Conservation (phyloP, 2,329 filamentous ascomycete species). For the Xylariaceae sp. region DNA sequence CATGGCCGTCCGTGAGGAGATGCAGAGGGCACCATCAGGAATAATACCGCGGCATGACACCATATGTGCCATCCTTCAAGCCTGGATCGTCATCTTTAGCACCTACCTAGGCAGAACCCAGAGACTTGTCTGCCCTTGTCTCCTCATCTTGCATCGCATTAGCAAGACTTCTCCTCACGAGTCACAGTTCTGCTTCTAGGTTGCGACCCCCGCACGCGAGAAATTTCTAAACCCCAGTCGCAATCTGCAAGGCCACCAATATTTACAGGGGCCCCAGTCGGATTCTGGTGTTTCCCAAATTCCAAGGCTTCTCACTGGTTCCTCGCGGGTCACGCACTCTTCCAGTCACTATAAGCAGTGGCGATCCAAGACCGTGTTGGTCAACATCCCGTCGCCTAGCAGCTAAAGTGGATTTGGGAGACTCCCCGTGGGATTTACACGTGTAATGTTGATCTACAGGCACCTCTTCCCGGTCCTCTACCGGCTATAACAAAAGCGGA, state of each 20-base stretch:
- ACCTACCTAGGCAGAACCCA: background rate
- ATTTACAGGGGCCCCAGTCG: constrained; percentile 32
- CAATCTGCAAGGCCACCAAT: constrained; percentile 28
- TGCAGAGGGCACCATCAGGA: constrained; percentile 13
- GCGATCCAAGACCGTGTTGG: constrained; percentile 14
- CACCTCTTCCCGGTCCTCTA: constrained; percentile 1
- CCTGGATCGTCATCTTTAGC: constrained; percentile 20
- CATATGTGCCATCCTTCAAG: constrained; percentile 20
- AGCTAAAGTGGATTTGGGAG: constrained; percentile 11
- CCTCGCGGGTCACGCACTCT: constrained; percentile 36
- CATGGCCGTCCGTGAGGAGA: constrained; percentile 20
- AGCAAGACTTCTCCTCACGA: constrained; percentile 31
- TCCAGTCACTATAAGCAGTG: constrained; percentile 1
- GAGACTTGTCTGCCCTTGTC: constrained; percentile 16
- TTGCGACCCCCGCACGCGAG: constrained; percentile 27
- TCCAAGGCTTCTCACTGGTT: constrained; percentile 34
- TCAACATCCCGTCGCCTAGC: constrained; percentile 1
- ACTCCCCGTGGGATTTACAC: background rate
- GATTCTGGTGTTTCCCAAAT: constrained; percentile 17
- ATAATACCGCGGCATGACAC: constrained; percentile 23
- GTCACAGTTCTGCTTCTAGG: constrained; percentile 5
- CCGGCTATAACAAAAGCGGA: constrained; percentile 4
- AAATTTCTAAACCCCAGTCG: constrained; percentile 20
- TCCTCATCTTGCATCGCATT: constrained; percentile 19
- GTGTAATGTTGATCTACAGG: constrained; percentile 21